Evolutionary conservation across 768 basidiomycete species (phyloP).

Genomic region (Mycena polygramma): DNA sequence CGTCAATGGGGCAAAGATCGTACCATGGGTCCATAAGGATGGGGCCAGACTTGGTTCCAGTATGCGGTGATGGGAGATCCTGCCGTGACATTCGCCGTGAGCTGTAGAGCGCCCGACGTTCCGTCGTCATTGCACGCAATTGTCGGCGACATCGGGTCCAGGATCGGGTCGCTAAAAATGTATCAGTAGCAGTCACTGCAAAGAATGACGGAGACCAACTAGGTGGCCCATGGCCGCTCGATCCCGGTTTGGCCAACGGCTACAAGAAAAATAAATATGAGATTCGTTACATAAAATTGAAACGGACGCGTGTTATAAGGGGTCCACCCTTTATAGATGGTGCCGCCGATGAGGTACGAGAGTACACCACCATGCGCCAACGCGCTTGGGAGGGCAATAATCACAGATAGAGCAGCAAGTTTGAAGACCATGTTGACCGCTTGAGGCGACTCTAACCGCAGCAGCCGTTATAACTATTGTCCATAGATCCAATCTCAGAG

Average conservation of each 20-base stretch:
- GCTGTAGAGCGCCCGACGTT: conserved; percentile 51
- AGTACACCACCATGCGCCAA: conserved; percentile 60
- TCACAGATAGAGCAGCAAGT: conserved; percentile 44
- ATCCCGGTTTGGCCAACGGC: conserved; percentile 56
- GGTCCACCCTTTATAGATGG: conserved; percentile 56
- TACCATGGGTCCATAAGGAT: conserved; percentile 60
- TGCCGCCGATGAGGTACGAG: conserved; percentile 52
- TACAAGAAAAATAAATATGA: neutral
- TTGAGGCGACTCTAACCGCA: too few species aligned
- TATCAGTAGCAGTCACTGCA: neutral
- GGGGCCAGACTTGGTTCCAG: conserved; percentile 62
- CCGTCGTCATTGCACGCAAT: conserved; percentile 62
- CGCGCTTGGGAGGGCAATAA: conserved; percentile 46
- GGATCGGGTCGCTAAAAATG: conserved; percentile 55
- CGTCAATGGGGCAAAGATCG: neutral
- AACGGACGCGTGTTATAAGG: conserved; percentile 53
- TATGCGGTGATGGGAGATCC: conserved; percentile 58
- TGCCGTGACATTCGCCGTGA: conserved; percentile 56
- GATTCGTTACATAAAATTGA: neutral
- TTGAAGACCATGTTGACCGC: conserved; percentile 14
- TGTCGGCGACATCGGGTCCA: conserved; percentile 50
- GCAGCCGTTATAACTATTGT: neutral
- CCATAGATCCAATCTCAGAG: neutral
- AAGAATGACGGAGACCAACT: conserved; percentile 45
- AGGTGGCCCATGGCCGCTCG: conserved; percentile 58